phyloP scores from a whole-genome alignment of 768 basidiomycete species.

The Auricularia heimuer region DNA sequence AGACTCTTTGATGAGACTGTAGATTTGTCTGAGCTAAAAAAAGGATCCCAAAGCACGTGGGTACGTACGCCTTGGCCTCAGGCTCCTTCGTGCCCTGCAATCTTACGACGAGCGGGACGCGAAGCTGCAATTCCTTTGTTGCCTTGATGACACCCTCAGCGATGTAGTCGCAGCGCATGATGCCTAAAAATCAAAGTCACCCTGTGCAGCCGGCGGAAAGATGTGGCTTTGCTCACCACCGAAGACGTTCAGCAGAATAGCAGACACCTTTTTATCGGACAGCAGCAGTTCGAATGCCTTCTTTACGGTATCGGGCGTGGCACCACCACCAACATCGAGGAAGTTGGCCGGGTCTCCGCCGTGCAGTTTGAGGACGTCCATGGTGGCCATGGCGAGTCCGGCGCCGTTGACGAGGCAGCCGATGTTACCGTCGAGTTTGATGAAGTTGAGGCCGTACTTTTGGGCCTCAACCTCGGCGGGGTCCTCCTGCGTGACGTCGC shows the following conservation, averaged over 20 bases:
- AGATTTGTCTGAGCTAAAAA: constrained; percentile 8
- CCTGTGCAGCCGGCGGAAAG: background rate
- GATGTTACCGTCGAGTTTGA: constrained; percentile 95
- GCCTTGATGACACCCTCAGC: constrained; percentile 98
- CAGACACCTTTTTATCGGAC: constrained; percentile 85
- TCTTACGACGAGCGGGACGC: constrained; percentile 84
- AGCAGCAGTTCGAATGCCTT: constrained; percentile 96
- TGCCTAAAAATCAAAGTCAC: constrained; percentile 36
- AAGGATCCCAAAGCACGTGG: constrained; percentile 5
- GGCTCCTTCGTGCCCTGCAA: constrained; percentile 95
- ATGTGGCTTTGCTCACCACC: constrained; percentile 42
- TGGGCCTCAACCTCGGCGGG: constrained; percentile 97
- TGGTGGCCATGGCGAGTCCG: constrained; percentile 98
- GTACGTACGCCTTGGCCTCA: constrained; percentile 85
- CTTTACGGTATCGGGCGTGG: constrained; percentile 99
- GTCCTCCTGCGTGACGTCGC: constrained; percentile 93
- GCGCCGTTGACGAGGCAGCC: constrained; percentile 98
- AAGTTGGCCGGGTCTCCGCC: constrained; percentile 98
- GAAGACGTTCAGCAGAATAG: constrained; percentile 98
- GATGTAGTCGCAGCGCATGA: constrained; percentile 99
- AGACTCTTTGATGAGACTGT: constrained; percentile 85
- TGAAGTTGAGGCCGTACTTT: constrained; percentile 93
- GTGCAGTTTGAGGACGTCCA: constrained; percentile 96
- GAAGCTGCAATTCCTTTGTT: constrained; percentile 79
- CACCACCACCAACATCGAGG: constrained; percentile 97